Conservation (phyloP, 2,329 filamentous ascomycete genomes). For the Pseudogymnoascus sp. region DNA sequence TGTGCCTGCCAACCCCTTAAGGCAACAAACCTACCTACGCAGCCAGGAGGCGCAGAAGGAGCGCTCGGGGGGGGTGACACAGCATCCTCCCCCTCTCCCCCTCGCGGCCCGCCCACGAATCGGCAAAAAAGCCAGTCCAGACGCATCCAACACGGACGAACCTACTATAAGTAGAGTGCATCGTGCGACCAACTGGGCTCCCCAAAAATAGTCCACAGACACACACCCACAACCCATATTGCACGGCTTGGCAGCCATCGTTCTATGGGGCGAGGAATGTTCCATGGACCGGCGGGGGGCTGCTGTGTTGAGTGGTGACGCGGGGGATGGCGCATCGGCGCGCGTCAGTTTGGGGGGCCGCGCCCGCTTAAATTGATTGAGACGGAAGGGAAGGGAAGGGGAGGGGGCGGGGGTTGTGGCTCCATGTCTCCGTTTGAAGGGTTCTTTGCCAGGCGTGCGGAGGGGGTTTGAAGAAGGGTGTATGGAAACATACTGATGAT, state of each 20-base stretch:
- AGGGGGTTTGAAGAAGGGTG: background rate
- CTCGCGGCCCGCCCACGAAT: background rate
- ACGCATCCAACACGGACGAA: background rate
- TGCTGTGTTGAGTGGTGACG: background rate
- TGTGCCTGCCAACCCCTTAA: background rate
- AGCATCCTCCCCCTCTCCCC: background rate
- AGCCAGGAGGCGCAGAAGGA: background rate
- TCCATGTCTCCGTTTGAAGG: background rate
- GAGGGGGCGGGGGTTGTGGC: background rate
- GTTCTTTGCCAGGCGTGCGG: background rate
- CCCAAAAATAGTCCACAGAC: background rate
- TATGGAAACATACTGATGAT: background rate
- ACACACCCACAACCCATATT: background rate
- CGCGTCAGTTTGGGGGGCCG: slow-evolving; percentile 5
- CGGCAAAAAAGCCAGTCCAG: background rate
- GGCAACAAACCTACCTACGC: background rate
- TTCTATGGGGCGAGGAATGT: slow-evolving; percentile 5
- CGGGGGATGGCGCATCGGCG: background rate
- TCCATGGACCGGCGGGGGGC: background rate
- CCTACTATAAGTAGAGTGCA: background rate
- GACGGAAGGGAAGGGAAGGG: background rate
- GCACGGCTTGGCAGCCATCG: background rate
- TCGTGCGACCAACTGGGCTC: background rate
- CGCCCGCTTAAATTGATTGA: background rate
- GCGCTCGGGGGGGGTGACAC: background rate